Evolutionary conservation across 2,329 filamentous ascomycete species (phyloP), one percentile per base, ranked within the genome.

Genomic region (Hortaea werneckii): DNA sequence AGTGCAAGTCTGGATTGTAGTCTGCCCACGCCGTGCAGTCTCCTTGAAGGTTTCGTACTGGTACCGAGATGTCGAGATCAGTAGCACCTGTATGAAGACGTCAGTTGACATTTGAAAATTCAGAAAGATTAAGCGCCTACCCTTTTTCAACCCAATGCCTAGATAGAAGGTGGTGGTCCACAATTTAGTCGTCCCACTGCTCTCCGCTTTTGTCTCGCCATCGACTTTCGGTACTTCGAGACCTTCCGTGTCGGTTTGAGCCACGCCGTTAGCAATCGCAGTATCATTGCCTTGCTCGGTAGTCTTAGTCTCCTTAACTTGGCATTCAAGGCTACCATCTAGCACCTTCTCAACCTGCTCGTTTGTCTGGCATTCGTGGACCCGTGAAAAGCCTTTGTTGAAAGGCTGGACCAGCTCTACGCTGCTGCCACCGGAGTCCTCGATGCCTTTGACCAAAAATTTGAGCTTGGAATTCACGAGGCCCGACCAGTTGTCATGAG

Each of bases 131-230:
- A 20, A 20, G 4, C 20, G 34, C 48, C 26, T 20, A 58, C 57
- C 56, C 46, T 54, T 53, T 34, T 76, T 75, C 45, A 95, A 69
- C 57, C 90, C 84, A 41, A 96, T 74, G 32, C 92, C 92, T 60
- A 98, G 87, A 62, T 96, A 98, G 65, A 89, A 90, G 1, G 89
- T 95, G 26, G 87, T 88, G 0, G 90, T 96, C 63, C 86, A 94
- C 28, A 96, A 68, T 40, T 72, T 74, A 44, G 68, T 66, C 30
- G 68, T 65, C 49, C 69, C 66, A 37, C 65, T 65, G 13, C 43
- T 41, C 20, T 46, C 38, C 3, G 61, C 59, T 39, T 69, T 13
- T 6, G 43, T 42, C 7, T 48, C 65, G 42, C 67, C 63, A 42
- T 59, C 52, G 7, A 48, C 42, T 5, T 55, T 48, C 27, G 58